Percentiles rank a stretch among this genome's conserved stretches.
These are phyloP conservation scores for Cryphonectria nitschkei DNA, from an alignment of 2,329 filamentous ascomycete genomes.

Conservation along the genomic window DNA sequence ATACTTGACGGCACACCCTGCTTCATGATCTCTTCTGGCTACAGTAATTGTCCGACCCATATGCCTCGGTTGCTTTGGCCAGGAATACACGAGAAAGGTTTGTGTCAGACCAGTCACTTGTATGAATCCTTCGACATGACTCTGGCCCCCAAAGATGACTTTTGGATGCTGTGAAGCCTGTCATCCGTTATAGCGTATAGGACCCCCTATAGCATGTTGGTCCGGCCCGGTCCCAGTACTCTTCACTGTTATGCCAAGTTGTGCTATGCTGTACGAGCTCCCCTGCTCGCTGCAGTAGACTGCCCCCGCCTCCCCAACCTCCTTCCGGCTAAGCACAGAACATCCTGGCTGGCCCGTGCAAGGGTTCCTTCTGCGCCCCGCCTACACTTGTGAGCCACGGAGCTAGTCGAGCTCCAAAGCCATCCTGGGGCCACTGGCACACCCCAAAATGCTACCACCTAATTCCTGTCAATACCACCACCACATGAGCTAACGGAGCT, in stretches of 20 bases:
- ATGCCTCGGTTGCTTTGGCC: neutral
- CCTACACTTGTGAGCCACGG: neutral
- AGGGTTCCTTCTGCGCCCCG: neutral
- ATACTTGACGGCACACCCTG: neutral
- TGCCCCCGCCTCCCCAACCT: no score
- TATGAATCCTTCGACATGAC: neutral
- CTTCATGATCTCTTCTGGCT: neutral
- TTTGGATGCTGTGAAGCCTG: neutral
- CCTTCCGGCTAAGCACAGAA: neutral
- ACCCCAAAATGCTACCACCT: neutral
- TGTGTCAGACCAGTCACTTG: neutral
- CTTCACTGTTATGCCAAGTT: neutral
- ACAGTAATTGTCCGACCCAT: neutral
- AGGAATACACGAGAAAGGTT: neutral
- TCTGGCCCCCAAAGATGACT: neutral
- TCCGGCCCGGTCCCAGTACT: neutral
- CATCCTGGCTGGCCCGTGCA: neutral
- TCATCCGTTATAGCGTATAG: neutral
- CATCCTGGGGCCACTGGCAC: neutral
- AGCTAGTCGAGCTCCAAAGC: neutral
- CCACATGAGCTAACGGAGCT: neutral
- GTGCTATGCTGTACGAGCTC: neutral
- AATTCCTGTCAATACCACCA: neutral
- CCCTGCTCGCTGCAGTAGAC: neutral
- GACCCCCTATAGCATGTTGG: neutral